A percentile compares a stretch with the other conserved stretches of the same genome.
Conservation (phyloP, 1,139 yeast genomes). For the Schwanniomyces etchellsii region DNA sequence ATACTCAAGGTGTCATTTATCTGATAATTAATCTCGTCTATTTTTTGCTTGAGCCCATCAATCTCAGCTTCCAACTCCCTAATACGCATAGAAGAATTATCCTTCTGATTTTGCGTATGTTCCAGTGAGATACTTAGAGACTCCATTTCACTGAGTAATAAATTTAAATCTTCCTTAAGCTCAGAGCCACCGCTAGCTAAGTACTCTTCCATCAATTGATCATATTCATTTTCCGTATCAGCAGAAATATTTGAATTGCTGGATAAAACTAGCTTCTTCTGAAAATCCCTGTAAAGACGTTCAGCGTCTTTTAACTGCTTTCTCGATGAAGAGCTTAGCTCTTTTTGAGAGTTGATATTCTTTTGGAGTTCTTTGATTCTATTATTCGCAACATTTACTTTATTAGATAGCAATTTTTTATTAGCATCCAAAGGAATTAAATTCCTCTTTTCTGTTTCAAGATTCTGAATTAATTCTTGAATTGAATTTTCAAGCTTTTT, state of each 20-base stretch:
- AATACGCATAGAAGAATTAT: conserved; percentile 35
- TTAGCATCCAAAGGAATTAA: conserved; percentile 56
- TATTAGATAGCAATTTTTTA: conserved; percentile 41
- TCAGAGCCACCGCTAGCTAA: conserved; percentile 54
- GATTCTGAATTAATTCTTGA: conserved; percentile 28
- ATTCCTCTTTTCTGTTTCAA: conserved; percentile 43
- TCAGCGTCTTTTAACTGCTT: conserved; percentile 45
- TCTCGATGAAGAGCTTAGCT: conserved; percentile 34
- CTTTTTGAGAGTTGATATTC: conserved; percentile 52
- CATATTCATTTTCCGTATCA: conserved; percentile 57
- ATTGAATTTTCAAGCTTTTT: conserved; percentile 37
- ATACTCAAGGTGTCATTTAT: conserved; percentile 27
- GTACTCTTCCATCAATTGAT: conserved; percentile 51
- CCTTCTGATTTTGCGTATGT: conserved; percentile 38
- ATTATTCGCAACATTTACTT: conserved; percentile 41
- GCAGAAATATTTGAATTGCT: conserved; percentile 34
- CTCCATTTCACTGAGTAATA: conserved; percentile 40
- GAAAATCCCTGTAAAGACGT: conserved; percentile 37
- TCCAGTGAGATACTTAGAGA: conserved; percentile 34
- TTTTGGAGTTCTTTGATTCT: conserved; percentile 48
- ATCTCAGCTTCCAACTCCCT: conserved; percentile 26
- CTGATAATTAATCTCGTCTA: conserved; percentile 28
- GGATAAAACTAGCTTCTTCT: conserved; percentile 25
- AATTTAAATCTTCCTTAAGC: conserved; percentile 45
- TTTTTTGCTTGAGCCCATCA: conserved; percentile 22